Percentiles rank a stretch among this genome's conserved stretches.
Evolutionary conservation across 805 yeast genomes (phyloP).

Genomic region (Candida golubevii): DNA sequence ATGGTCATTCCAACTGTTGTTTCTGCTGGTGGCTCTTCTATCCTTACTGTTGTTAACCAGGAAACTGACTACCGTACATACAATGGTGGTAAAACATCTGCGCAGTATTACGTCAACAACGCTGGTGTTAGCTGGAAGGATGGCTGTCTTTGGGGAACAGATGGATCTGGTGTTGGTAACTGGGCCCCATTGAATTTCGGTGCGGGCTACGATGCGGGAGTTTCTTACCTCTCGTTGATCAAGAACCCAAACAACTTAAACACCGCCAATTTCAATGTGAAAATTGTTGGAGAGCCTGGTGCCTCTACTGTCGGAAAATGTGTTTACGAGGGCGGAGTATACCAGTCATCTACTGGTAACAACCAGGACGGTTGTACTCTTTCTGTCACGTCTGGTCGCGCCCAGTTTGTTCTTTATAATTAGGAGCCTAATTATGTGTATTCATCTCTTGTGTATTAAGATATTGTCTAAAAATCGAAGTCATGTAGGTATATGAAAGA

Average conservation of each 20-base stretch:
- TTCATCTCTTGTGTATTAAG: neutral
- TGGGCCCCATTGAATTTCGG: slow-evolving; percentile 98
- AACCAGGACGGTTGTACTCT: slow-evolving; percentile 92
- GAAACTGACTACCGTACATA: slow-evolving; percentile 75
- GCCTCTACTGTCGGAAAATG: slow-evolving; percentile 68
- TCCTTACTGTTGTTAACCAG: slow-evolving; percentile 77
- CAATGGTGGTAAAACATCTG: slow-evolving; percentile 78
- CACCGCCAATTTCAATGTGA: slow-evolving; percentile 54
- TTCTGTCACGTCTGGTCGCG: slow-evolving; percentile 78
- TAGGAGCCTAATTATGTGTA: neutral
- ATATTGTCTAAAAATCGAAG: no score
- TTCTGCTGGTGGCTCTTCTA: slow-evolving; percentile 57
- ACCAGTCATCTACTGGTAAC: slow-evolving; percentile 44
- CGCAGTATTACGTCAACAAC: slow-evolving; percentile 95
- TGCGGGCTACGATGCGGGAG: slow-evolving; percentile 69
- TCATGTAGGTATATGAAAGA: no score
- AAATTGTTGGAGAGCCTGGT: slow-evolving; percentile 67
- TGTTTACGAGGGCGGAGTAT: slow-evolving; percentile 71
- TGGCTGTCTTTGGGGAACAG: slow-evolving; percentile 91
- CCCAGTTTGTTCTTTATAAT: slow-evolving; percentile 62
- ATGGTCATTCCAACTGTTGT: slow-evolving; percentile 93
- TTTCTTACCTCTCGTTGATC: slow-evolving; percentile 81
- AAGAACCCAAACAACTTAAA: slow-evolving; percentile 88
- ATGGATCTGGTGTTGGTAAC: slow-evolving; percentile 83
- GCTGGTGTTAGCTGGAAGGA: slow-evolving; percentile 89